Evolutionary conservation across 2,329 filamentous ascomycete genomes (phyloP).

Genomic region (Botrytis medusae): DNA sequence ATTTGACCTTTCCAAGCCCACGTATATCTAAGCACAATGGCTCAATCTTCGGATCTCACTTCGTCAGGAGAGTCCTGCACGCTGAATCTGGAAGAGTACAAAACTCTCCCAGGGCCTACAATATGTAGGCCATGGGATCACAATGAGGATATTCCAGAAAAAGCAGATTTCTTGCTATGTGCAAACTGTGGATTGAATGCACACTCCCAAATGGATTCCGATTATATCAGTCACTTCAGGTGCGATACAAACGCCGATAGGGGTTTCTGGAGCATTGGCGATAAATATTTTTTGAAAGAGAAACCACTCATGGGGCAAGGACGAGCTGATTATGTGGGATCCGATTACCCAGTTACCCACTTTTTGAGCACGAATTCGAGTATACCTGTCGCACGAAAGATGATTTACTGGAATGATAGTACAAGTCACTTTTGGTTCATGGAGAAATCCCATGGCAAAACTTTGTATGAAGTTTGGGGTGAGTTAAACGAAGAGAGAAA

Average conservation of each 20-base stretch:
- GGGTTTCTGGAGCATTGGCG: neutral
- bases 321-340: neutral
- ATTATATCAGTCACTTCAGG: neutral
- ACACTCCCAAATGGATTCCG: rapidly evolving
- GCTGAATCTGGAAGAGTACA: too few relatives aligned
- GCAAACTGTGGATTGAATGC: neutral
- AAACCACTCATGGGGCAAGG: neutral
- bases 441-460: neutral
- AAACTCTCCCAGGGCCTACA: too few relatives aligned
- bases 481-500: neutral
- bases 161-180: neutral
- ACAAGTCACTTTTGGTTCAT: neutral
- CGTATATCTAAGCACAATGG: too few relatives aligned
- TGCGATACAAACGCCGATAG: too few relatives aligned
- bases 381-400: neutral
- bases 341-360: neutral
- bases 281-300: neutral
- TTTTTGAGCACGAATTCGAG: neutral
- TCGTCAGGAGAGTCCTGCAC: too few relatives aligned
- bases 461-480: neutral
- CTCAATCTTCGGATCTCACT: too few relatives aligned
- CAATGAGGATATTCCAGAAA: too few relatives aligned
- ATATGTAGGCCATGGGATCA: neutral
- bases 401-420: neutral
- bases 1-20: too few relatives aligned